Evolutionary conservation across 176 grass and related monocot genomes (phyloP).

Genomic region (Tillandsia leiboldiana): DNA sequence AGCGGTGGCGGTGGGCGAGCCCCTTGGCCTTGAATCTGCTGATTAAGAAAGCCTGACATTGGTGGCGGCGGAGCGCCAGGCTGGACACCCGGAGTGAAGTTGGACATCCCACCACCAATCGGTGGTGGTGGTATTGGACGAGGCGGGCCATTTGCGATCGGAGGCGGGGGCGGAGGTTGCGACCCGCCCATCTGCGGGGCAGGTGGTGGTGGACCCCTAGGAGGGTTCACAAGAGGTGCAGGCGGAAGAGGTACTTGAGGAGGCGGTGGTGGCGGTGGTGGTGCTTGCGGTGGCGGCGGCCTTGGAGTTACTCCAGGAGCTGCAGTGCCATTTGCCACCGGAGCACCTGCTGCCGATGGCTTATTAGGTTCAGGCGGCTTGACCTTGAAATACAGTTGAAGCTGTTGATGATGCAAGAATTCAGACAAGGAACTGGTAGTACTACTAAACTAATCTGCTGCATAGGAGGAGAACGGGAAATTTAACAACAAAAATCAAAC

Average conservation of each 20-base stretch:
- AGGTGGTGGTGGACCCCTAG: constrained; percentile 57
- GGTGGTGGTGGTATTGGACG: constrained; percentile 65
- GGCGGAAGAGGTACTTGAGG: constrained; percentile 33
- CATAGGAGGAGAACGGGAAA: not conserved
- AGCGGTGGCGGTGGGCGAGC: constrained; percentile 1
- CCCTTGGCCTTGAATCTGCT: constrained; percentile 26
- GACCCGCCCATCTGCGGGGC: constrained; percentile 12
- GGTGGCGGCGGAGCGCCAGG: constrained; percentile 26
- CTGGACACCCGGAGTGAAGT: constrained; percentile 45
- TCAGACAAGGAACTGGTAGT: not conserved
- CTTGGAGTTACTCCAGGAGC: constrained; percentile 47
- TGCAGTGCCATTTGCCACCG: constrained; percentile 50
- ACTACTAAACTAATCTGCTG: not conserved
- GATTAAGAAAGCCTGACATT: constrained; percentile 49
- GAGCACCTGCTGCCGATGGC: constrained; percentile 48
- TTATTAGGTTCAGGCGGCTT: constrained; percentile 62
- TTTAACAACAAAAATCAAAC: constrained; percentile 5
- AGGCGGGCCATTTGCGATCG: constrained; percentile 52
- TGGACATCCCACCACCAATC: constrained; percentile 36
- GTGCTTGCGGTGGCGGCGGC: constrained; percentile 41
- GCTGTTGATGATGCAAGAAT: constrained; percentile 18
- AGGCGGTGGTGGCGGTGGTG: constrained; percentile 42
- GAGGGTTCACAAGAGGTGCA: constrained; percentile 47
- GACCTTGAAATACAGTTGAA: constrained; percentile 85
- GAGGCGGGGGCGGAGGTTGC: constrained; percentile 61